Evolutionary conservation across 2,329 filamentous ascomycete genomes (phyloP).

Genomic region (Aspergillus ibericus): DNA sequence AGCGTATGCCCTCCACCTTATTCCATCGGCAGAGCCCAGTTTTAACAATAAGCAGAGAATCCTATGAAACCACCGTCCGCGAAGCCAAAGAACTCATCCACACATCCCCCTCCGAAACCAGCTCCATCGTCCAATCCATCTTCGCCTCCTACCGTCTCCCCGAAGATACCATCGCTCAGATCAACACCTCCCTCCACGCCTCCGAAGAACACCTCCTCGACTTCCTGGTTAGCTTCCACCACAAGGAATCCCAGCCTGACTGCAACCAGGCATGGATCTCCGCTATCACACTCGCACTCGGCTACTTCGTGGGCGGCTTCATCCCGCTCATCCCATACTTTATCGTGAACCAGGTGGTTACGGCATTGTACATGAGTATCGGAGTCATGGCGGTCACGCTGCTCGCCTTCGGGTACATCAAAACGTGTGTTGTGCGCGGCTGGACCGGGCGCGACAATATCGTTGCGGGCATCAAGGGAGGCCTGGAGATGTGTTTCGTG

Average conservation of each 20-base stretch:
- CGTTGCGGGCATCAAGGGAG: constrained; percentile 58
- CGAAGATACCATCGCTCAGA: constrained; percentile 34
- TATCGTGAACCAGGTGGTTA: constrained; percentile 48
- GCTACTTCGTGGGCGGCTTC: constrained; percentile 69
- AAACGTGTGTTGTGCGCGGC: constrained; percentile 49
- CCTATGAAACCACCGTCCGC: constrained; percentile 47
- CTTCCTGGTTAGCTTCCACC: constrained; percentile 52
- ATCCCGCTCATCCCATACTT: constrained; percentile 73
- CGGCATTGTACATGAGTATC: constrained; percentile 52
- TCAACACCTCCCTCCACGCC: constrained; percentile 38
- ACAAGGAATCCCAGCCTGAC: constrained; percentile 47
- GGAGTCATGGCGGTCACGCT: constrained; percentile 45
- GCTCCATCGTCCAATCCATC: constrained; percentile 41
- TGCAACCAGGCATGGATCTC: constrained; percentile 52
- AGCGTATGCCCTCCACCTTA: constrained; percentile 39
- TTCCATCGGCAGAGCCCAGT: neutral
- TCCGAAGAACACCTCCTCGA: constrained; percentile 44
- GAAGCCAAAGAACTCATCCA: constrained; percentile 45
- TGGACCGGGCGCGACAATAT: constrained; percentile 49
- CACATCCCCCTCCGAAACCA: constrained; percentile 38
- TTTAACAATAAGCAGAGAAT: constrained; percentile 33
- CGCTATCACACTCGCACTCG: constrained; percentile 65
- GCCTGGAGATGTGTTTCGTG: constrained; percentile 64
- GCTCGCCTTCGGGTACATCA: constrained; percentile 45
- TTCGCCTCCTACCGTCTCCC: constrained; percentile 46